These are phyloP conservation scores for Coniella lustricola DNA, from an alignment of 2,329 filamentous ascomycete species.

Conservation along the genomic window DNA sequence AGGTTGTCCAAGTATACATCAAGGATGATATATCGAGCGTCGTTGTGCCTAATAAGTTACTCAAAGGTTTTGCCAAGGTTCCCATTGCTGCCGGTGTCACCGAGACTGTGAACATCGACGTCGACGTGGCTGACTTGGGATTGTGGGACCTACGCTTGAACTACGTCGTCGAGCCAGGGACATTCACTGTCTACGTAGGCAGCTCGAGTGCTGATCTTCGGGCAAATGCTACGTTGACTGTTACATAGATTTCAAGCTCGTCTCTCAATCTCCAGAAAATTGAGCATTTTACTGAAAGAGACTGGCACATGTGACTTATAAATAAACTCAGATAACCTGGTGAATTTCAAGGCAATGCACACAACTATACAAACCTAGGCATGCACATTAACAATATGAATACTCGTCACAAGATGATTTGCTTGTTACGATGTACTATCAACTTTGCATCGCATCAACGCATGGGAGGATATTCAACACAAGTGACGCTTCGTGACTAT, in stretches of 20 bases:
- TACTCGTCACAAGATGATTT: too few species aligned
- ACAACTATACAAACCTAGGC: too few species aligned
- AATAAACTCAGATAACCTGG: too few species aligned
- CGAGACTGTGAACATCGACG: conserved; percentile 40
- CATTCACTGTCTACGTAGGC: conserved; percentile 59
- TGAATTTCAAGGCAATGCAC: too few species aligned
- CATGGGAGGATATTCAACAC: too few species aligned
- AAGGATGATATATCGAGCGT: conserved; percentile 55
- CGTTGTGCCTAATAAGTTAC: conserved; percentile 55
- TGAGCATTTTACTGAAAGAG: too few species aligned
- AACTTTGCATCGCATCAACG: too few species aligned
- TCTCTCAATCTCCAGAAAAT: too few species aligned
- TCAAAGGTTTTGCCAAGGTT: conserved; percentile 64
- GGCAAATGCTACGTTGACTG: conserved; percentile 49
- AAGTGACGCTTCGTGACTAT: too few species aligned
- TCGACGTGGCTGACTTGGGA: conserved; percentile 49
- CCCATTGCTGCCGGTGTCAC: conserved; percentile 52
- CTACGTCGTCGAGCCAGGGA: conserved; percentile 67
- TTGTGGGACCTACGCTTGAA: conserved; percentile 56
- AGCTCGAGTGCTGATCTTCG: conserved; percentile 50
- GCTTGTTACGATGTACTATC: too few species aligned
- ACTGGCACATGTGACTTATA: too few species aligned
- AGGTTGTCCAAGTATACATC: conserved; percentile 64
- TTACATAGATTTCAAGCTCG: conserved; percentile 31
- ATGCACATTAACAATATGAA: too few species aligned